Percentiles rank a stretch among this genome's conserved stretches.
These are phyloP conservation scores for Triticum turgidum DNA, from an alignment of 176 grass and related monocot species.

Conservation along the genomic window DNA sequence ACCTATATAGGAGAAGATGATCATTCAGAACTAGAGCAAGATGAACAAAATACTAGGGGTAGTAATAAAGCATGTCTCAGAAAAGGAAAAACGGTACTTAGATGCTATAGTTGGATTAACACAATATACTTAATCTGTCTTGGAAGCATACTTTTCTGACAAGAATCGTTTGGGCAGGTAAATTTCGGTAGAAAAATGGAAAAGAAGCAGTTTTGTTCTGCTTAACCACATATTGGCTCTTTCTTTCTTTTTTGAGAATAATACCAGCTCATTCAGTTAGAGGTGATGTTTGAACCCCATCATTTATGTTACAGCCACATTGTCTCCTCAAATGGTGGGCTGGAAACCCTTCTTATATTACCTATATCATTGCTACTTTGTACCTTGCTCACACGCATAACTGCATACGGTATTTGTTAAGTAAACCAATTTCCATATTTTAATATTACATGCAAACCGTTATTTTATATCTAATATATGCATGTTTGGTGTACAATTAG, in stretches of 20 bases:
- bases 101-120: not conserved
- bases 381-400: not conserved
- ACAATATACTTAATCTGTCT: not conserved
- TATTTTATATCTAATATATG: constrained; percentile 14
- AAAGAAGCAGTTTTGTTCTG: constrained; percentile 14
- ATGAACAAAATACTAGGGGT: not conserved
- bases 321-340: not conserved
- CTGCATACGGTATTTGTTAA: not conserved
- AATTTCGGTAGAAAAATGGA: not conserved
- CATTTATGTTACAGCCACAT: not conserved
- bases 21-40: constrained; percentile 20
- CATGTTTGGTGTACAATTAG: not conserved
- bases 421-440: not conserved
- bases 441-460: not conserved
- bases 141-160: constrained; percentile 22
- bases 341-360: not conserved
- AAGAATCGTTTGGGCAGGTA: not conserved
- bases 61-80: not conserved
- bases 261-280: constrained; percentile 18
- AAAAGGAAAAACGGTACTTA: not conserved
- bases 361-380: not conserved
- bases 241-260: not conserved
- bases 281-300: not conserved
- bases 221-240: not conserved
- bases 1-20: constrained; percentile 64